Evolutionary conservation across 257 asterid genomes (phyloP).

Genomic region (Solanum lignicaule): DNA sequence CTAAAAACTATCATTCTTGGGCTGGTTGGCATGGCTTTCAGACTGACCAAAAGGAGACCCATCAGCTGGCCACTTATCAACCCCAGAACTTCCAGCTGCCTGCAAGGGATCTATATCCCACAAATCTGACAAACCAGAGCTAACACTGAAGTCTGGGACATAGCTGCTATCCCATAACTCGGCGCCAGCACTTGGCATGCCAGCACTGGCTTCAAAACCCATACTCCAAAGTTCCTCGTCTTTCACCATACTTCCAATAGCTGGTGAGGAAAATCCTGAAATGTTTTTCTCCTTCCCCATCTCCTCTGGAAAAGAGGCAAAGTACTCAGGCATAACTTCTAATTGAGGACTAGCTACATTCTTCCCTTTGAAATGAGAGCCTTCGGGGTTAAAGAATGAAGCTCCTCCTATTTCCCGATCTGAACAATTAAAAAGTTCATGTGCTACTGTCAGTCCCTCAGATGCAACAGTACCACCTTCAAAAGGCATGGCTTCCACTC

Average conservation of each 20-base stretch:
- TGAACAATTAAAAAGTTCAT: conserved; percentile 12
- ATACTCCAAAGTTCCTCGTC: conserved; percentile 39
- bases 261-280: conserved; percentile 15
- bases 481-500: conserved; percentile 12
- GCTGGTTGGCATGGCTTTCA: conserved; percentile 11
- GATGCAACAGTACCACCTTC: conserved; percentile 17
- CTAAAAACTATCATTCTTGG: conserved; percentile 23
- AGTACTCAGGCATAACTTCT: conserved; percentile 19
- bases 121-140: conserved; percentile 28
- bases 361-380: conserved; percentile 27
- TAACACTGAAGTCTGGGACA: conserved; percentile 28
- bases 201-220: conserved; percentile 22
- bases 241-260: conserved; percentile 18
- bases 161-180: conserved; percentile 40
- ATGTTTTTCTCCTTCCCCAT: conserved; percentile 17
- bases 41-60: conserved; percentile 23
- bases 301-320: conserved; percentile 36
- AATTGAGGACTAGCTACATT: conserved; percentile 9
- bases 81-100: conserved; percentile 35
- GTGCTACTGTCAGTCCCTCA: conserved; percentile 14
- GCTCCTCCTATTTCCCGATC: conserved; percentile 14
- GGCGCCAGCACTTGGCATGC: conserved; percentile 12
- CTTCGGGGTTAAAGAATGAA: conserved; percentile 1
- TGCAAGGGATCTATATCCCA: conserved; percentile 44
- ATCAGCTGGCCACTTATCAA: conserved; percentile 28